phyloP scores from a whole-genome alignment of 225 moss, liverwort and hornwort genomes.

The Bryoerythrophyllum caledonicum region DNA sequence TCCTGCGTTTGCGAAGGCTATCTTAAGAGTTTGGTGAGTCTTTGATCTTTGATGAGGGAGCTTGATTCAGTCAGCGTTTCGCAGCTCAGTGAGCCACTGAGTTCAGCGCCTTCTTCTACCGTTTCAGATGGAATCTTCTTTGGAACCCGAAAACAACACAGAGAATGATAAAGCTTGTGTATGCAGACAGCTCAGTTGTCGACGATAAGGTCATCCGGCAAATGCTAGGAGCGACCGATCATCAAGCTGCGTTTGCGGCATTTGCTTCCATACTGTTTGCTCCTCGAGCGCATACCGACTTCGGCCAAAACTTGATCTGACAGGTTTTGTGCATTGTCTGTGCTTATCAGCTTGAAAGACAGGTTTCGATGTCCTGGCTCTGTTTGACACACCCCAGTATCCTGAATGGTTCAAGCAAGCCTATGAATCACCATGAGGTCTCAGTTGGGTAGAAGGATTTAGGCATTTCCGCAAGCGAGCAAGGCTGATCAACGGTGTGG shows the following conservation, averaged over 20 bases:
- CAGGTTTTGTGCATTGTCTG: slow-evolving; percentile 25
- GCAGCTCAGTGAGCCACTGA: too few species aligned
- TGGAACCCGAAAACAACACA: slow-evolving; percentile 34
- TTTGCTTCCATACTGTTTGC: slow-evolving; percentile 56
- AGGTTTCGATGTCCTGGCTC: not conserved
- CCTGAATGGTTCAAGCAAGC: not conserved
- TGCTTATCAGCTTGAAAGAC: not conserved
- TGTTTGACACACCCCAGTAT: slow-evolving; percentile 2
- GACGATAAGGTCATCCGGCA: slow-evolving; percentile 35
- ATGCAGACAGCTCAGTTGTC: slow-evolving; percentile 38
- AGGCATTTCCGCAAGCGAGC: not conserved
- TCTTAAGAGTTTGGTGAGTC: slow-evolving; percentile 22
- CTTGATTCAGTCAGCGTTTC: not conserved
- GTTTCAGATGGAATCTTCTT: slow-evolving; percentile 52
- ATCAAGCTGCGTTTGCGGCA: slow-evolving; percentile 58
- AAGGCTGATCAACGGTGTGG: not conserved
- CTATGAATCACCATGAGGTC: not conserved
- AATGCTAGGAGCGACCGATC: slow-evolving; percentile 44
- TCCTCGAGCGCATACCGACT: slow-evolving; percentile 46
- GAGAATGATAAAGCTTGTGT: slow-evolving; percentile 36
- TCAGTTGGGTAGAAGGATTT: not conserved
- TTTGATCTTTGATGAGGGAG: not conserved
- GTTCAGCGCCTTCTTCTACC: not conserved
- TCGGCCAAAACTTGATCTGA: slow-evolving; percentile 38
- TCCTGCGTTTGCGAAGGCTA: slow-evolving; percentile 9